Evolutionary conservation across 23 red algal genomes (phyloP), one percentile per base, ranked within the genome.

Genomic region (Cyanidioschyzon merolae): DNA sequence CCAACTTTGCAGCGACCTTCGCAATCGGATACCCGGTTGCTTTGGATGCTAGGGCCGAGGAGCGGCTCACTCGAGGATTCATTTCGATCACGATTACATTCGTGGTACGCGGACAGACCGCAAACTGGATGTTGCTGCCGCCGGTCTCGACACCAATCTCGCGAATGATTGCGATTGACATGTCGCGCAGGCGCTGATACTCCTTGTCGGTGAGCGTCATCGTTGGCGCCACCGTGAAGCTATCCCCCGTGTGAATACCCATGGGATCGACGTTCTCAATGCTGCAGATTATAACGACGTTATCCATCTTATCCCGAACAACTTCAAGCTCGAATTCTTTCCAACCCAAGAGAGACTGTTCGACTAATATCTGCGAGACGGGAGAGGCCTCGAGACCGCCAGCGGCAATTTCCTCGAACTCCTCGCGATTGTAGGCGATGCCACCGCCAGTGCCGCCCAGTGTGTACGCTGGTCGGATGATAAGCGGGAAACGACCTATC

Each of bases 181-280:
- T 89, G 75, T 98, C 94, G 34, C 94, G 88, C 39, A 98, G 79
- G 37, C 79, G 78, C 82, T 98, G 94, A 68, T 98, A 98, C 84
- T 98, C 94, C 41, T 79, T 84, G 80, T 98, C 94, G 1, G 94
- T 98, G 3, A 98, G 83, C 17, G 94, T 98, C 54, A 89, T 86
- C 27, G 85, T 89, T 36, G 94, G 94, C 1, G 94, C 94, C 35
- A 98, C 94, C 1, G 94, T 98, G 74, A 98, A 90, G 34, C 83
- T 88, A 58, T 98, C 94, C 30, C 94, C 94, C 26, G 94, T 98
- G 76, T 98, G 94, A 24, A 98, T 85, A 54, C 94, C 94, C 94
- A 98, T 98, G n/a, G 94, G 94, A 76, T 98, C 94, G 74, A 98
- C 74, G 68, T 98, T 98, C 71, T 98, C 94, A 81, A 98, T 91